Percentiles rank a stretch among this genome's conserved stretches.
phyloP scores from a whole-genome alignment of 1,284 basidiomycete genomes.

The Naganishia sp. region DNA sequence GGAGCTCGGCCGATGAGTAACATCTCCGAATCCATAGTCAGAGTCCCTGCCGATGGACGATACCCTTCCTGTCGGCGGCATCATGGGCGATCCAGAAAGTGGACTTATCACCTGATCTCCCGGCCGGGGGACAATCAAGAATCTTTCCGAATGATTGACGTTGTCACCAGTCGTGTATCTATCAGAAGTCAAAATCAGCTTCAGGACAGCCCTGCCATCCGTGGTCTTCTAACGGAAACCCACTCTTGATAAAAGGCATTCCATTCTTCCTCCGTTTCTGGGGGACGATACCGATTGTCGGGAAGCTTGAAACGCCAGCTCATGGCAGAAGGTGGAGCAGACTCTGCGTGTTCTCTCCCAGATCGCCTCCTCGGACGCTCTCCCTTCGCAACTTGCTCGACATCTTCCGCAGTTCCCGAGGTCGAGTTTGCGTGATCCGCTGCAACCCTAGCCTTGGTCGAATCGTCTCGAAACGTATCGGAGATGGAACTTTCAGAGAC shows the following conservation, averaged over 20 bases:
- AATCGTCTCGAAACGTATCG: too few species aligned
- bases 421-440: too few species aligned
- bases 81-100: constrained; percentile 5
- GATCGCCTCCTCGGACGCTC: not conserved
- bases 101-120: not conserved
- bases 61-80: not conserved
- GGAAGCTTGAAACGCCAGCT: constrained; percentile 2
- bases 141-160: constrained; percentile 18
- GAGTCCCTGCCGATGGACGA: not conserved
- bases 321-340: not conserved
- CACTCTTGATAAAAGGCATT: constrained; percentile 39
- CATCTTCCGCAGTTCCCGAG: not conserved
- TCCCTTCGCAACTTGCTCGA: not conserved
- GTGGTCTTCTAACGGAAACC: constrained; percentile 7
- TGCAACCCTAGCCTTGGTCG: too few species aligned
- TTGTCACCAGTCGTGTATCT: constrained; percentile 33
- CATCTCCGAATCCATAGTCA: constrained; percentile 1
- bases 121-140: constrained; percentile 1
- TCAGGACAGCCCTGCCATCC: not conserved
- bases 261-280: constrained; percentile 39
- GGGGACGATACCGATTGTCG: constrained; percentile 21
- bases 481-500: too few species aligned
- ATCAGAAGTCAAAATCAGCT: not conserved
- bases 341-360: too few species aligned
- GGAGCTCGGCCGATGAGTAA: not conserved